Evolutionary conservation across 352 stramenopile genomes (phyloP), one percentile per base, ranked within the genome.

Genomic region (Pythium aquatile): DNA sequence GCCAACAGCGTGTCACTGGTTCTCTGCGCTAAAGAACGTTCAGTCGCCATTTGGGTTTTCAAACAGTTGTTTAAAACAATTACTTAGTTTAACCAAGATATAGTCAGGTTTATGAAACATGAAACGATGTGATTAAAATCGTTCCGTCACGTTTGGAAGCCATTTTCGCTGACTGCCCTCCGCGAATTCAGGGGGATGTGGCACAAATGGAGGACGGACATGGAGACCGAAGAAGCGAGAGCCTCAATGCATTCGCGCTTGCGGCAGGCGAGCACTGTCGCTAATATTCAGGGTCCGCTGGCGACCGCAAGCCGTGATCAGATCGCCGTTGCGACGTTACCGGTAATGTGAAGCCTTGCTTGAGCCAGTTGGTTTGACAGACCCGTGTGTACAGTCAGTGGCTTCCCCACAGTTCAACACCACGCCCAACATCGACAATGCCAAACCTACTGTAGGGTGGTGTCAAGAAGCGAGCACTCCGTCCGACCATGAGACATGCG

Each of bases 311-410:
- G 44, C 20, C 44, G 32, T 8, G 24, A 30, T 3, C 6, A 2
- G 10, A 10, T 17, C 10, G 3, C 2, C 10, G 10, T 42, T 42
- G 37, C 37, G 37, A 42, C n/a, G 42, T 30, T 8, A 13, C 13
- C 44, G 14, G 17, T 28, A 26, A 24, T 5, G 13, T 26, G 11
- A 30, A 24, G 10, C 6, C 16, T 39, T 42, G 33, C 7, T 65
- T 65, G 58, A 65, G 58, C 58, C 58, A 65, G 58, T 40, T 65
- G 58, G 26, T 53, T 51, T 13, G 13, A 28, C 33, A 26, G 58
- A 64, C 20, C 24, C 32, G 57, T 37, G 10, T 26, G 39, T 57
- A 40, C 20, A 51, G 1, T 26, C 20, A 8, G n/a, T 26, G 17
- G 44, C 20, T 51, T 51, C 44, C n/a, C 44, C 20, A 24, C 44